phyloP scores from a whole-genome alignment of 768 basidiomycete genomes.

The Podaxis sp. region DNA sequence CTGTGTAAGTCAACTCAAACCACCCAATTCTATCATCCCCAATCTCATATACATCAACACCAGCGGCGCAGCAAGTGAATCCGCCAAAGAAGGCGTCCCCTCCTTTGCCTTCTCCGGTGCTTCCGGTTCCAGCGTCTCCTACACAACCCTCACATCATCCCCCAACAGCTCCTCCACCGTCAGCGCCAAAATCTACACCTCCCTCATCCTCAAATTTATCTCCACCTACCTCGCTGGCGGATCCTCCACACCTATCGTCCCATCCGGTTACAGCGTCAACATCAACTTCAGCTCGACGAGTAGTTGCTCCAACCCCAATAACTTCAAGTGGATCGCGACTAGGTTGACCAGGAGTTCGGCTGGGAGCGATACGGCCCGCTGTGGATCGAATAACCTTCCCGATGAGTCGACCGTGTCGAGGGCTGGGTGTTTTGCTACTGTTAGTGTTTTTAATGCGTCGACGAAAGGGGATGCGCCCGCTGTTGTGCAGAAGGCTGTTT shows the following conservation, averaged over 20 bases:
- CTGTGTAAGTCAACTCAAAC: slow-evolving; percentile 32
- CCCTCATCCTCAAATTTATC: slow-evolving; percentile 39
- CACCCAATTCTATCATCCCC: neutral
- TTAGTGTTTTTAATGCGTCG: slow-evolving; percentile 44
- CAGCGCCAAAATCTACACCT: slow-evolving; percentile 42
- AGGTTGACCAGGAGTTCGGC: slow-evolving; percentile 31
- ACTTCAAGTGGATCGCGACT: slow-evolving; percentile 46
- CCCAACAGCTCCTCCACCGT: slow-evolving; percentile 33
- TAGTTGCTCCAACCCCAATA: slow-evolving; percentile 33
- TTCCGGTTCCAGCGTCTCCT: slow-evolving; percentile 44
- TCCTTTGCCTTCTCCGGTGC: slow-evolving; percentile 47
- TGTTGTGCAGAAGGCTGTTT: slow-evolving; percentile 38
- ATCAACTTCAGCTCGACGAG: slow-evolving; percentile 48
- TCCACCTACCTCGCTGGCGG: slow-evolving; percentile 25
- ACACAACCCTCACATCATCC: slow-evolving; percentile 42
- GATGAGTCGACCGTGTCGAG: slow-evolving; percentile 40
- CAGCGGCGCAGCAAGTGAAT: slow-evolving; percentile 51
- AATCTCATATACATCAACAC: neutral
- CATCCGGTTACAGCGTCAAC: slow-evolving; percentile 41
- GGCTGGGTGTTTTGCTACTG: slow-evolving; percentile 44
- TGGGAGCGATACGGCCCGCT: slow-evolving; percentile 42
- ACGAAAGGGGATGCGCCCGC: slow-evolving; percentile 45
- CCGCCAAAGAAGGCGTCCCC: slow-evolving; percentile 48
- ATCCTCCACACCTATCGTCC: slow-evolving; percentile 33
- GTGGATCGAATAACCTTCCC: slow-evolving; percentile 42